phyloP scores from a whole-genome alignment of 768 basidiomycete species.

The Suillus alpinus region DNA sequence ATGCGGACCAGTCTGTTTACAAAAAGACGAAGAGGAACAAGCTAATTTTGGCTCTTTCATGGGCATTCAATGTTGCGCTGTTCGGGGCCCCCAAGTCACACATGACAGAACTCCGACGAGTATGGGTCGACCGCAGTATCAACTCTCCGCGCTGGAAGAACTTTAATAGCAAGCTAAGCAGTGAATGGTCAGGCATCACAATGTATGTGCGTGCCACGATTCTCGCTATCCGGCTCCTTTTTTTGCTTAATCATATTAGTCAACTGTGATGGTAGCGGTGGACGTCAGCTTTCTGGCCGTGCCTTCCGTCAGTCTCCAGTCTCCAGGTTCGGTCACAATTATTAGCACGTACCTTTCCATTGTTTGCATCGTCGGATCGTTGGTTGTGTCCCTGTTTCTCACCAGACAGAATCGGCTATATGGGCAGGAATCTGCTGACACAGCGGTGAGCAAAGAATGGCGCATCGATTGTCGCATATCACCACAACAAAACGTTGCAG shows the following conservation, averaged over 20 bases:
- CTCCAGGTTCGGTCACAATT: slow-evolving; percentile 4
- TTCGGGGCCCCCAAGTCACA: slow-evolving; percentile 27
- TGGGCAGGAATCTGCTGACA: slow-evolving; percentile 18
- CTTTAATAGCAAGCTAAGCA: slow-evolving; percentile 3
- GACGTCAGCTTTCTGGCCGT: slow-evolving; percentile 32
- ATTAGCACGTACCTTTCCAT: slow-evolving; percentile 34
- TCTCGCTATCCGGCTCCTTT: neutral
- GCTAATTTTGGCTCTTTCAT: slow-evolving; percentile 9
- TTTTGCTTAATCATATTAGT: neutral
- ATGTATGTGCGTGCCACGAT: slow-evolving; percentile 39
- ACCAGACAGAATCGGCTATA: slow-evolving; percentile 34
- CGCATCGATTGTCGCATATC: neutral
- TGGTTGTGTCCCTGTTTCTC: slow-evolving; percentile 35
- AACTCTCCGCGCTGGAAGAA: slow-evolving; percentile 10
- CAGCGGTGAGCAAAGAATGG: slow-evolving; percentile 26
- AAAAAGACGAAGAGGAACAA: slow-evolving; percentile 2
- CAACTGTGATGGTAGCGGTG: slow-evolving; percentile 7
- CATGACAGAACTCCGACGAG: slow-evolving; percentile 11
- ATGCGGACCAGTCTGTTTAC: slow-evolving; percentile 41
- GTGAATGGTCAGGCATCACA: slow-evolving; percentile 33
- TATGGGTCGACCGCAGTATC: slow-evolving; percentile 9
- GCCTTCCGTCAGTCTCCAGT: slow-evolving; percentile 32
- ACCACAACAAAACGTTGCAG: neutral
- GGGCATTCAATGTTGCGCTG: slow-evolving; percentile 19
- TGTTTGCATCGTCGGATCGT: slow-evolving; percentile 31